Base-by-base conservation (phyloP, 305 asterid genomes). In the Fraxinus platypoda region DNA sequence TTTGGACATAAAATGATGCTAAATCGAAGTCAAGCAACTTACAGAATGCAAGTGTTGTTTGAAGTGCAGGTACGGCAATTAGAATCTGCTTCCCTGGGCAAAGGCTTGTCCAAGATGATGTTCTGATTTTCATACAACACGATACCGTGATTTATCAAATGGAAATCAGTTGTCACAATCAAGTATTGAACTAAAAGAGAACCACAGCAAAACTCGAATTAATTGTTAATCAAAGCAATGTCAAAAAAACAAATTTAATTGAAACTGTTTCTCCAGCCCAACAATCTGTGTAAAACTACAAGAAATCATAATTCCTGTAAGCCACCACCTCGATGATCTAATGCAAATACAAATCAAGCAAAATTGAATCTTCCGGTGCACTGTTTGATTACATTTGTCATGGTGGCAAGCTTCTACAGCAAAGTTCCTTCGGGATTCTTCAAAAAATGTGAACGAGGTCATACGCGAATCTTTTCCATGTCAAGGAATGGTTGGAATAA, bases 391-490 rank as follows among this genome's bases (percentile, higher is more conserved):
- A 26, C 64, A 41, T 76, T 73, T 30, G 26, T 66, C 72, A 66
- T 74, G 28, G 78, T 66, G n/a, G 70, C 70, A 72, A 12, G 85
- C 80, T 84, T 77, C 86, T 23, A 8, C 19, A 64, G 35, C 72
- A 81, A 72, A 31, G 80, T 28, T 17, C 46, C 43, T 0, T 12
- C 12, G 25, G 19, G 79, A 54, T 81, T 83, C 91, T 85, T 95
- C 91, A 95, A 92, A 95, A 95, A 81, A 95, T 95, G 84, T 95
- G 98, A 85, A 95, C 97, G 21, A 94, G 84, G 84, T 92, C 98
- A n/a, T 94, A 93, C 0, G 98, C 97, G 85, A 95, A 94, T 91
- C 98, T 95, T 80, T 76, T 74, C 28, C 41, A 74, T 23, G 97
- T 95, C 85, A 93, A 93, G 95, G 97, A 86, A 90, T 46, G n/a